These are phyloP conservation scores for Stachybotrys chartarum DNA, from an alignment of 2,329 filamentous ascomycete species.

Conservation along the genomic window DNA sequence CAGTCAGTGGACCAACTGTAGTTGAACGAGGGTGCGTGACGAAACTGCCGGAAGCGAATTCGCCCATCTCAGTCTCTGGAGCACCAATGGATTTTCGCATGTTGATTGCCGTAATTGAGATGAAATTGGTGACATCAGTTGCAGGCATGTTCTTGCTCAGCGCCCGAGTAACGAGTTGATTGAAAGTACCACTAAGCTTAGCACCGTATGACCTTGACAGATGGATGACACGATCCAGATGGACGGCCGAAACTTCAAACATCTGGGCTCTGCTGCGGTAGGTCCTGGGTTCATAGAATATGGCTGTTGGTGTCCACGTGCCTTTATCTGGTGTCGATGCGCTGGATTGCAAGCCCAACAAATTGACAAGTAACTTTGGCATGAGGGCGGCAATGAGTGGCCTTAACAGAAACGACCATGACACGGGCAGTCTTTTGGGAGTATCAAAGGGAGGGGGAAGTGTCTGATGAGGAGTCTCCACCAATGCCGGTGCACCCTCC, in stretches of 20 bases:
- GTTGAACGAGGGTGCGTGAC: slow-evolving; percentile 4
- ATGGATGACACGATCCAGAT: slow-evolving; percentile 5
- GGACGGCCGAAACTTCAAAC: slow-evolving; percentile 7
- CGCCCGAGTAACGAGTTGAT: slow-evolving; percentile 12
- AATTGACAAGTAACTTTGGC: slow-evolving; percentile 8
- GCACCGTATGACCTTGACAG: slow-evolving; percentile 10
- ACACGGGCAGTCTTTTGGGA: slow-evolving; percentile 12
- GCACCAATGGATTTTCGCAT: slow-evolving; percentile 13
- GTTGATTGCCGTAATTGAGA: slow-evolving; percentile 14
- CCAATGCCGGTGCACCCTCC: not conserved
- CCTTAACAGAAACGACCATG: slow-evolving; percentile 13
- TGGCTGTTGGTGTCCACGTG: slow-evolving; percentile 10
- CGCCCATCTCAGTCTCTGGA: slow-evolving; percentile 8
- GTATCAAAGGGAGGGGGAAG: slow-evolving; percentile 14
- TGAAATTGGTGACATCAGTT: slow-evolving; percentile 12
- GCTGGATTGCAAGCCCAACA: slow-evolving; percentile 8
- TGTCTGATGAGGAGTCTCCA: slow-evolving; percentile 3
- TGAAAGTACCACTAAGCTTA: slow-evolving; percentile 11
- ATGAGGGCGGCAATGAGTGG: slow-evolving; percentile 10
- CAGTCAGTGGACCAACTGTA: slow-evolving; percentile 5
- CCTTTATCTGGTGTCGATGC: slow-evolving; percentile 7
- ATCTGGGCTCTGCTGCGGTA: slow-evolving; percentile 8
- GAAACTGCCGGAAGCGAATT: slow-evolving; percentile 11
- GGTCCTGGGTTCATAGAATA: slow-evolving; percentile 7
- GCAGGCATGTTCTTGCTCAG: slow-evolving; percentile 10